Evolutionary conservation across 2,329 filamentous ascomycete genomes (phyloP).

Genomic region (Penicillium sp.): DNA sequence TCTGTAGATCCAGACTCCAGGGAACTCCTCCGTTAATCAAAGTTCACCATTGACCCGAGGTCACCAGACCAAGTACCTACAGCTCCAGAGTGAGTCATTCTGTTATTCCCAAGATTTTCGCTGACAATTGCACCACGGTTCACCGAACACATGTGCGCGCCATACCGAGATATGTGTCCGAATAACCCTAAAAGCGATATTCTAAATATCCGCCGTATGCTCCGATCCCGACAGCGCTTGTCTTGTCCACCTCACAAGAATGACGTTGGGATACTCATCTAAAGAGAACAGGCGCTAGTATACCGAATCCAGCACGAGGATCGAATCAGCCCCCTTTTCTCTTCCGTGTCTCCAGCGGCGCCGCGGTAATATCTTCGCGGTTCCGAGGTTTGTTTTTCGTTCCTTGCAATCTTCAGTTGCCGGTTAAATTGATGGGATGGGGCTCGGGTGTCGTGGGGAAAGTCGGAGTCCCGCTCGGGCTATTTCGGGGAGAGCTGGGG

Average conservation of each 20-base stretch:
- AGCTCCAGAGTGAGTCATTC: background rate
- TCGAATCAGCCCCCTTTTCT: background rate
- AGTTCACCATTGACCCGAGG: background rate
- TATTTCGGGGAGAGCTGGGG: background rate
- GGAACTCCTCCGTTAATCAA: background rate
- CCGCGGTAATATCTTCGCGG: background rate
- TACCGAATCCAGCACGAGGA: background rate
- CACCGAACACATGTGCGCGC: background rate
- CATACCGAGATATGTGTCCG: background rate
- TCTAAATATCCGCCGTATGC: background rate
- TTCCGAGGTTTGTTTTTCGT: background rate
- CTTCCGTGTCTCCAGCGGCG: background rate
- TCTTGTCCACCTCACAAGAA: background rate
- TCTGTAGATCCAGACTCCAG: background rate
- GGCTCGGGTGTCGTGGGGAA: background rate
- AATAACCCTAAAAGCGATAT: background rate
- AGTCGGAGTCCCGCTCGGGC: slow-evolving; percentile 3
- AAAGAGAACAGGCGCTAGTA: background rate
- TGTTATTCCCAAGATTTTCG: background rate
- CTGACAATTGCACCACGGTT: background rate
- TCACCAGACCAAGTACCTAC: background rate
- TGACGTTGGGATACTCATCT: background rate
- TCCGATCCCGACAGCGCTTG: background rate
- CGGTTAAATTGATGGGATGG: background rate
- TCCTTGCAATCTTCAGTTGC: background rate